Evolutionary conservation across 306 rosid genomes (phyloP).

Genomic region (Carpinus viminea): DNA sequence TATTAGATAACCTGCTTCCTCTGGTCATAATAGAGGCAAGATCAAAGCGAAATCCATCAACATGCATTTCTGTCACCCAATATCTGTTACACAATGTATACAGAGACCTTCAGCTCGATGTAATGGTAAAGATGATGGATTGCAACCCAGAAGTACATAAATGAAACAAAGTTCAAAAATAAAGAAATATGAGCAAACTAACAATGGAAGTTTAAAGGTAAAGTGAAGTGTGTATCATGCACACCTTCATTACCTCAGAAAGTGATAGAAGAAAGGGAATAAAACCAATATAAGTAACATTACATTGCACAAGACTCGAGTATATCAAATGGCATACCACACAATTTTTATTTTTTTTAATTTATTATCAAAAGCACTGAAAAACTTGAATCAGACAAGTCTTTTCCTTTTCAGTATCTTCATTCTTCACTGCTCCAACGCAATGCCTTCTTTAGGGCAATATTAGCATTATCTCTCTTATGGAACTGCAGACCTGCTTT

Average conservation of each 20-base stretch:
- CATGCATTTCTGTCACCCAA: conserved; percentile 96
- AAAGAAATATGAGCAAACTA: conserved; percentile 17
- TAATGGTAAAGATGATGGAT: conserved; percentile 11
- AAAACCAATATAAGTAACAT: background rate
- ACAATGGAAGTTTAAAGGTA: background rate
- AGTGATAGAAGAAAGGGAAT: background rate
- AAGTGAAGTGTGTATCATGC: background rate
- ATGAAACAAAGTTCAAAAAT: conserved; percentile 4
- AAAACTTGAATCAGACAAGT: background rate
- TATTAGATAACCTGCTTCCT: conserved; percentile 73
- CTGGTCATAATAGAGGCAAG: conserved; percentile 97
- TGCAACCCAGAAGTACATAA: conserved; percentile 21
- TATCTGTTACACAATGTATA: conserved; percentile 57
- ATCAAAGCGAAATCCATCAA: conserved; percentile 99
- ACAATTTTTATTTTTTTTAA: background rate
- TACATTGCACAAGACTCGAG: background rate
- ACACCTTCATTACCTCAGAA: background rate
- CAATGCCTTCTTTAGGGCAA: background rate
- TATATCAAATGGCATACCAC: background rate
- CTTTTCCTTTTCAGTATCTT: background rate
- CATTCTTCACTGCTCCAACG: background rate
- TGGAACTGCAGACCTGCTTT: background rate
- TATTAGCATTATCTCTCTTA: background rate
- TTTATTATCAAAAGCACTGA: background rate
- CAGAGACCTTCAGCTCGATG: conserved; percentile 28